Evolutionary conservation across 805 yeast genomes (phyloP), one percentile per base, ranked within the genome.

Genomic region (Schwanniomyces polymorphus): DNA sequence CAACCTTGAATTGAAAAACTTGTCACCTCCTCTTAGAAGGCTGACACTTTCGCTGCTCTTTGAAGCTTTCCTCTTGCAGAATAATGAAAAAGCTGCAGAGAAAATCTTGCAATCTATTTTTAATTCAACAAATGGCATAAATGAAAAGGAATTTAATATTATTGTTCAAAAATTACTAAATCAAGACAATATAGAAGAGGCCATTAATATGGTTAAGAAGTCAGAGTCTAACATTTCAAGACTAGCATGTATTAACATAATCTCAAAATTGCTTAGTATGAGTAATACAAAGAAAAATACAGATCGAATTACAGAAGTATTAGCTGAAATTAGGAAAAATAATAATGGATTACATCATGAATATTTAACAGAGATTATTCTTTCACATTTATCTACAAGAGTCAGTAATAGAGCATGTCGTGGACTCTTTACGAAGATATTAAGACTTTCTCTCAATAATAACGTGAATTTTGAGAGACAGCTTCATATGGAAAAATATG

Each of bases 11-110:
- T 49, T 65, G 6, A 53, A 56, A 27, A 42, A 47, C 27, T 50
- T 69, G 14, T 48, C 42, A n/a, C 59, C 68, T 5, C 74, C 73
- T 7, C 49, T 71, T n/a, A 51, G 56, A 26, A 51, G 74, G 21
- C 61, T 60, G 55, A 60, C 72, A 2, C 50, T 72, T 6, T 61
- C 72, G 4, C 63, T 61, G 50, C 53, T 73, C 27, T 64, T 72
- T 41, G 51, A 56, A 16, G 54, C 64, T 6, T 70, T 70, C 41
- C 46, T 67, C 31, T 25, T 34, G 11, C 65, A 60, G 43, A 57
- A 60, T 38, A 59, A 62, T 38, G 66, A 60, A 28, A 50, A 45
- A 2, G 68, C 63, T 5, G 62, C 73, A 0, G 66, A 66, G 35
- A 59, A 54, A 43, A 52, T 70, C 25, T 53, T 67, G 16, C 61